These are phyloP conservation scores for Daldinia vernicosa DNA, from an alignment of 495 filamentous ascomycete genomes.

Conservation along the genomic window DNA sequence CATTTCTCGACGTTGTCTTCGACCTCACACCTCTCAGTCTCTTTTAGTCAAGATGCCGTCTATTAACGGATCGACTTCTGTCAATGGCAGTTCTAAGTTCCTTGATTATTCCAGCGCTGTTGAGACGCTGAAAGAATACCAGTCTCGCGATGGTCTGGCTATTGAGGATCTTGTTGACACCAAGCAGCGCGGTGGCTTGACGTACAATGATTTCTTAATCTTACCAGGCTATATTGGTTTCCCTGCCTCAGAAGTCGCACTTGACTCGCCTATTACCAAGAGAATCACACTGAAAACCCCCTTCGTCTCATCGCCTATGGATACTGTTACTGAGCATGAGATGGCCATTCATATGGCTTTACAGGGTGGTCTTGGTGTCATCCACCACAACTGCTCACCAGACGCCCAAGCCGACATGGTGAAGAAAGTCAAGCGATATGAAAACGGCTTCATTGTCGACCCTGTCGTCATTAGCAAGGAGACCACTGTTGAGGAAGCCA, in stretches of 20 bases:
- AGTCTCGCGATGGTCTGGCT: conserved; percentile 81
- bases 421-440: conserved; percentile 97
- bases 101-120: conserved; percentile 70
- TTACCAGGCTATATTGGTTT: conserved; percentile 75
- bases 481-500: conserved; percentile 91
- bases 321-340: conserved; percentile 98
- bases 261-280: conserved; percentile 93
- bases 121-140: conserved; percentile 80
- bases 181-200: conserved; percentile 86
- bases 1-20: conserved; percentile 50
- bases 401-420: conserved; percentile 99
- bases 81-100: conserved; percentile 50
- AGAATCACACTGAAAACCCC: conserved; percentile 93
- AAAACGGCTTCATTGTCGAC: conserved; percentile 98
- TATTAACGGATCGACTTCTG: conserved; percentile 43
- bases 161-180: conserved; percentile 85
- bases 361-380: conserved; percentile 93
- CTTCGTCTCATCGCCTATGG: conserved; percentile 97
- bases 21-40: conserved; percentile 41
- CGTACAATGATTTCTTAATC: conserved; percentile 72
- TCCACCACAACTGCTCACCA: conserved; percentile 98
- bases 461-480: conserved; percentile 89
- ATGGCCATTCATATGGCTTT: conserved; percentile 99
- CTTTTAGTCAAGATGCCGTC: conserved; percentile 33
- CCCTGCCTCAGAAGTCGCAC: conserved; percentile 84